phyloP scores from a whole-genome alignment of 768 basidiomycete species.

The Kwoniella sp. region DNA sequence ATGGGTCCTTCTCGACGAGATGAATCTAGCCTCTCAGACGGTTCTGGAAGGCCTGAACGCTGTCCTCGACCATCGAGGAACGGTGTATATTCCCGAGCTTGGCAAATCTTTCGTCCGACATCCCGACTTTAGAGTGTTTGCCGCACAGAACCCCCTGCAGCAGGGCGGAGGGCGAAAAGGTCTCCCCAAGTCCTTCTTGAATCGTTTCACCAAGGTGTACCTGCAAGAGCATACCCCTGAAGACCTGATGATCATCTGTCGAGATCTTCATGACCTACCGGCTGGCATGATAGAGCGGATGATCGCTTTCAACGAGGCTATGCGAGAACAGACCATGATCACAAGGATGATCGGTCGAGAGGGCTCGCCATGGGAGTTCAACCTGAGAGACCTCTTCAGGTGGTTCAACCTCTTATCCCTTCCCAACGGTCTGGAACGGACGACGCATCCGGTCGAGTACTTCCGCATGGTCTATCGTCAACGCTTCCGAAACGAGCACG shows the following conservation, averaged over 20 bases:
- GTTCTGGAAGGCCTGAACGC: conserved; percentile 96
- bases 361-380: conserved; percentile 96
- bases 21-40: conserved; percentile 96
- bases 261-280: conserved; percentile 65
- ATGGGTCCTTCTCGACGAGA: conserved; percentile 97
- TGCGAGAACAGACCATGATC: conserved; percentile 65
- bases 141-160: conserved; percentile 90
- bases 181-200: conserved; percentile 92
- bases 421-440: conserved; percentile 47
- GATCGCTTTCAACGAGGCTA: conserved; percentile 72
- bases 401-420: conserved; percentile 62
- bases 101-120: conserved; percentile 82
- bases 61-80: conserved; percentile 88
- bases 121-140: conserved; percentile 93
- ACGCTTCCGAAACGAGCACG: conserved; percentile 72
- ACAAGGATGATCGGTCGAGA: conserved; percentile 67
- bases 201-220: conserved; percentile 97
- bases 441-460: conserved; percentile 60
- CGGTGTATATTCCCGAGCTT: conserved; percentile 90
- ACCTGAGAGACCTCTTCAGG: conserved; percentile 85
- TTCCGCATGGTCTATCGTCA: conserved; percentile 73
- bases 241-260: conserved; percentile 76
- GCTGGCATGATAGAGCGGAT: conserved; percentile 61
- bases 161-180: conserved; percentile 98
- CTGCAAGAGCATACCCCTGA: conserved; percentile 72